A percentile compares a stretch with the other conserved stretches of the same genome.
These are phyloP conservation scores for Halenospora varia DNA, from an alignment of 495 filamentous ascomycete species.

Conservation along the genomic window DNA sequence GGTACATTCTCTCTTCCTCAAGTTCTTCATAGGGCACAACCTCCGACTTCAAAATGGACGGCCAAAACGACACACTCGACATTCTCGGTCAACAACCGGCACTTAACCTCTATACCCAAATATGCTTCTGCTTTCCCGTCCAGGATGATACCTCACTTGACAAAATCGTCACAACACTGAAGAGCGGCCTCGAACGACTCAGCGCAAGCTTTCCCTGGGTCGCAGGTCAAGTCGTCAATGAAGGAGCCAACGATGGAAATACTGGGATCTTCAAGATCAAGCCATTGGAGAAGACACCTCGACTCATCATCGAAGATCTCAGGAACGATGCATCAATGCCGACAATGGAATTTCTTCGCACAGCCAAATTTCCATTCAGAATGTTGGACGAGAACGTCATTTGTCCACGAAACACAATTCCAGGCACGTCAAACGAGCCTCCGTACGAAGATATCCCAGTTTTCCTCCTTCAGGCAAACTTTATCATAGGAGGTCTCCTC, in stretches of 20 bases:
- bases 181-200: slow-evolving; percentile 16
- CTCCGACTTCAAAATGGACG: too few relatives aligned
- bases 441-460: slow-evolving; percentile 32
- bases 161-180: slow-evolving; percentile 21
- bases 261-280: slow-evolving; percentile 41
- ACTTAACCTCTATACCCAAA: slow-evolving; percentile 23
- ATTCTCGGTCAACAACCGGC: slow-evolving; percentile 26
- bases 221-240: slow-evolving; percentile 47
- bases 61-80: slow-evolving; percentile 32
- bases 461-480: slow-evolving; percentile 48
- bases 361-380: slow-evolving; percentile 41
- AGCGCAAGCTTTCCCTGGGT: slow-evolving; percentile 46
- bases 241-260: slow-evolving; percentile 22
- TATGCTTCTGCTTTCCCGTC: slow-evolving; percentile 30
- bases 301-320: slow-evolving; percentile 40
- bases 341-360: slow-evolving; percentile 36
- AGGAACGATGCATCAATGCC: slow-evolving; percentile 32
- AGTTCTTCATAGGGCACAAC: too few relatives aligned
- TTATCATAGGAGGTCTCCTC: slow-evolving; percentile 45
- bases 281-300: slow-evolving; percentile 29
- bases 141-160: slow-evolving; percentile 25
- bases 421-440: not conserved
- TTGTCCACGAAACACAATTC: slow-evolving; percentile 39
- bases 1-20: too few relatives aligned
- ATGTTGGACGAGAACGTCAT: slow-evolving; percentile 49